Percentiles rank a stretch among this genome's conserved stretches.
phyloP scores from a whole-genome alignment of 257 asterid genomes.

The Capsicum rhomboideum region DNA sequence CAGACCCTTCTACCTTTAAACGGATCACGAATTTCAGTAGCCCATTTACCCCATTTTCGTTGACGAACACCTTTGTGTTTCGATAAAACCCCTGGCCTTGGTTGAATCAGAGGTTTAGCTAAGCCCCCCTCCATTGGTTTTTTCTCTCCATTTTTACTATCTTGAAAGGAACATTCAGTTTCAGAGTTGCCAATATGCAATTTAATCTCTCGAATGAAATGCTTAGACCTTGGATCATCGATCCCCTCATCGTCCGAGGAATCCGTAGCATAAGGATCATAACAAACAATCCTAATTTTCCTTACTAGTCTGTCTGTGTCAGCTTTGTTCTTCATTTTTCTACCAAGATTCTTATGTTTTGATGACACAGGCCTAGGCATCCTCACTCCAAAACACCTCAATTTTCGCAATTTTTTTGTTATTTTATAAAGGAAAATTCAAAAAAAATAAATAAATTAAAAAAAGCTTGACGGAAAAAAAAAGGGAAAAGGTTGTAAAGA shows the following conservation, averaged over 20 bases:
- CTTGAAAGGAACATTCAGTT: slow-evolving; percentile 33
- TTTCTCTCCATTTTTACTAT: slow-evolving; percentile 26
- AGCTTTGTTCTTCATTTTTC: slow-evolving; percentile 17
- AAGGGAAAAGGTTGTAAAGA: neutral
- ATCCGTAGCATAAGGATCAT: slow-evolving; percentile 94
- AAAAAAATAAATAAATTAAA: no score
- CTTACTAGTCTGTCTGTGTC: slow-evolving; percentile 21
- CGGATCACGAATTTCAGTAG: slow-evolving; percentile 91
- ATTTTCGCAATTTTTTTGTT: neutral
- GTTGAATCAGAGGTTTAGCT: slow-evolving; percentile 3
- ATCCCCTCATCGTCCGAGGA: slow-evolving; percentile 61
- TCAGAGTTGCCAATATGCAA: slow-evolving; percentile 25
- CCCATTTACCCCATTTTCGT: slow-evolving; percentile 96
- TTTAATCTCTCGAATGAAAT: slow-evolving; percentile 40
- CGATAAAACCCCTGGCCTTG: neutral
- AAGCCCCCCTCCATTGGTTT: slow-evolving; percentile 12
- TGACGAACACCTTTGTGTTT: slow-evolving; percentile 68
- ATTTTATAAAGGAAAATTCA: neutral
- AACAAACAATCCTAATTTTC: slow-evolving; percentile 45
- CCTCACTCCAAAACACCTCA: slow-evolving; percentile 23
- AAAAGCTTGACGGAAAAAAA: neutral
- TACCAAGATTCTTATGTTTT: slow-evolving; percentile 8
- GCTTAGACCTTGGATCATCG: slow-evolving; percentile 25
- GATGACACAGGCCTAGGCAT: slow-evolving; percentile 33
- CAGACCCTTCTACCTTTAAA: slow-evolving; percentile 57